Evolutionary conservation across 495 filamentous ascomycete species (phyloP).

Genomic region (Penicillium manginii): DNA sequence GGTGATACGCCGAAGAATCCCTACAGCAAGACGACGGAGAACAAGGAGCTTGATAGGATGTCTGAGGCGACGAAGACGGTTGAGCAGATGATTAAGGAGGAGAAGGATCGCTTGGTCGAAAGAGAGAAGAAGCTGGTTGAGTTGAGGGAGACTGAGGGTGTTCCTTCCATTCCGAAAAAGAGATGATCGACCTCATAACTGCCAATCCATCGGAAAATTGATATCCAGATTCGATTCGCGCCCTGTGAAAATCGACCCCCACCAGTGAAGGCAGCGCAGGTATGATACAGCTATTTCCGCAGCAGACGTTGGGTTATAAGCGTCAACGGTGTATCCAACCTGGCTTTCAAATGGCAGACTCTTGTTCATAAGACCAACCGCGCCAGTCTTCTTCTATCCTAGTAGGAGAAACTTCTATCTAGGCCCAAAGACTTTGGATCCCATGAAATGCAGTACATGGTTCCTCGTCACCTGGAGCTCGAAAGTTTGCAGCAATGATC

Average conservation of each 20-base stretch:
- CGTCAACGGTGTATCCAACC: too few relatives aligned
- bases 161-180: constrained; percentile 47
- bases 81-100: constrained; percentile 68
- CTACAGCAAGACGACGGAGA: constrained; percentile 76
- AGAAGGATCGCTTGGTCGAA: constrained; percentile 64
- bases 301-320: background rate
- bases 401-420: background rate
- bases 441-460: background rate
- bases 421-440: background rate
- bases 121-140: constrained; percentile 66
- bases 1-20: constrained; percentile 64
- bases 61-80: constrained; percentile 66
- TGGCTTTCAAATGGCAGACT: background rate
- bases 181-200: constrained; percentile 29
- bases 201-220: background rate
- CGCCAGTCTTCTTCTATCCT: background rate
- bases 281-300: background rate
- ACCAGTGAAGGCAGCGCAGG: background rate
- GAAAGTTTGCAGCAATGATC: background rate
- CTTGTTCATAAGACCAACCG: constrained; percentile 3
- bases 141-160: constrained; percentile 59
- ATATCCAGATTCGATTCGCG: background rate
- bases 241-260: background rate
- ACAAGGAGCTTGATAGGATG: constrained; percentile 64
- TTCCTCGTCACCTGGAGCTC: background rate